Conservation (phyloP, 1,284 basidiomycete genomes). For the Ustilago vetiveriae region DNA sequence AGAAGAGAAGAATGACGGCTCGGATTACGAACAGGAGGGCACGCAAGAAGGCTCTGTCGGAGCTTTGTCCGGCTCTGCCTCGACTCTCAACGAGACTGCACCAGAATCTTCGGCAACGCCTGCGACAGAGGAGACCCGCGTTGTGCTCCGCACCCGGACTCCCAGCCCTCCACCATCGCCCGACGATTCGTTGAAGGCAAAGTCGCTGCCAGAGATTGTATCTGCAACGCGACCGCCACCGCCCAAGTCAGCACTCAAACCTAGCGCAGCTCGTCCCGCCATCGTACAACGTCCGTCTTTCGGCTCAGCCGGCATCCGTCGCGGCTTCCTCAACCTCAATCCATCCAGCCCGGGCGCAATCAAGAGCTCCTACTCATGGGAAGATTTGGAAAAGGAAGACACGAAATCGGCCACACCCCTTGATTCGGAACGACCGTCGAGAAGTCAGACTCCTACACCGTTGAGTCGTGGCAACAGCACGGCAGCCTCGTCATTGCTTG, state of each 20-base stretch:
- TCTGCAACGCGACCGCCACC: constrained; percentile 45
- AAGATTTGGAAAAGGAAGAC: constrained; percentile 39
- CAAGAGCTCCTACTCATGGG: constrained; percentile 46
- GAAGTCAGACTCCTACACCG: constrained; percentile 34
- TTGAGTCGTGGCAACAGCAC: constrained; percentile 13
- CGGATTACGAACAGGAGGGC: constrained; percentile 14
- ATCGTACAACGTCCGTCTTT: constrained; percentile 38
- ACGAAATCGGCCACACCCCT: neutral
- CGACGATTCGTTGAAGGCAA: constrained; percentile 7
- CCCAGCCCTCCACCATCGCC: constrained; percentile 42
- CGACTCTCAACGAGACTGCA: no score
- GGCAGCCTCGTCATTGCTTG: constrained; percentile 1
- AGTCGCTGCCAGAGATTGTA: constrained; percentile 33
- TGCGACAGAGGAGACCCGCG: constrained; percentile 34
- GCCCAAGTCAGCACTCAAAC: constrained; percentile 42
- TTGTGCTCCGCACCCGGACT: constrained; percentile 37
- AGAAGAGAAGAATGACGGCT: constrained; percentile 41
- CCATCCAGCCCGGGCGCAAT: constrained; percentile 52
- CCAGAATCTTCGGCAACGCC: neutral
- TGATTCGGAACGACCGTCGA: constrained; percentile 17
- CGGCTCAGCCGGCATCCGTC: constrained; percentile 40
- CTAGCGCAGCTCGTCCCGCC: constrained; percentile 14
- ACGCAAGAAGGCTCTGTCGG: neutral
- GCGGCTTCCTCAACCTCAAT: constrained; percentile 54
- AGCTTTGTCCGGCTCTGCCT: no score